Base-by-base conservation (phyloP, 331 rosid species). In the Phaseolus coccineus region DNA sequence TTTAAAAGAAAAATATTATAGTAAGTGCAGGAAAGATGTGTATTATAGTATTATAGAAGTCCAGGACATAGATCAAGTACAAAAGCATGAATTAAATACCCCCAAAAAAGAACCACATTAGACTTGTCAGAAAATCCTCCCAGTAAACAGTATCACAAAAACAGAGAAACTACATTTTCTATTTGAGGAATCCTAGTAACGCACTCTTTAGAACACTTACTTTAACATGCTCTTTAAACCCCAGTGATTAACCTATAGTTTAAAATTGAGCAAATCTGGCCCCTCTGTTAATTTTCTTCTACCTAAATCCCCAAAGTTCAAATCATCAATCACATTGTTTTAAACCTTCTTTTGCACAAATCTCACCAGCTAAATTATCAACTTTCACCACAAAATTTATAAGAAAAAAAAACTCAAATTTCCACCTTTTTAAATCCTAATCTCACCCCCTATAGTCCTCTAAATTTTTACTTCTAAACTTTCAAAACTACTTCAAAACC, bases 1-100 rank as follows among this genome's bases (percentile, higher is more conserved):
- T 28, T 8, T 2, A 35, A 48, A 33, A 48, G 28, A 2, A 64
- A 53, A 24, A 59, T 6, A 5, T 59, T 73, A 9, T 24, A 24
- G 9, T 55, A 55, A 22, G 47, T 25, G 28, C 46, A 78, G 28
- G 46, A 59, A 66, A 55, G 16, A 22, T 71, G 39, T 78, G 19
- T 30, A 30, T 31, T 62, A 3, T 14, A 14, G 5, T 62, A 69
- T 30, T n/a, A 69, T 50, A 28, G 64, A 74, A 61, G 58, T 74
- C 25, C 35, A 73, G 0, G 58, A 57, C 35, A 71, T 8, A 22
- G 52, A 55, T 7, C 76, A 77, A 63, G 42, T 28, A 50, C 13
- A 77, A 22, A 69, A 28, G 71, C 30, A 25, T 40, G 69, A 40
- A 40, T 27, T 39, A 39, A 72, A 48, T 46, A 39, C 11, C 42